Percentiles rank a stretch among this genome's conserved stretches.
Evolutionary conservation across 495 filamentous ascomycete genomes (phyloP).

Genomic region (Penicillium roqueforti): DNA sequence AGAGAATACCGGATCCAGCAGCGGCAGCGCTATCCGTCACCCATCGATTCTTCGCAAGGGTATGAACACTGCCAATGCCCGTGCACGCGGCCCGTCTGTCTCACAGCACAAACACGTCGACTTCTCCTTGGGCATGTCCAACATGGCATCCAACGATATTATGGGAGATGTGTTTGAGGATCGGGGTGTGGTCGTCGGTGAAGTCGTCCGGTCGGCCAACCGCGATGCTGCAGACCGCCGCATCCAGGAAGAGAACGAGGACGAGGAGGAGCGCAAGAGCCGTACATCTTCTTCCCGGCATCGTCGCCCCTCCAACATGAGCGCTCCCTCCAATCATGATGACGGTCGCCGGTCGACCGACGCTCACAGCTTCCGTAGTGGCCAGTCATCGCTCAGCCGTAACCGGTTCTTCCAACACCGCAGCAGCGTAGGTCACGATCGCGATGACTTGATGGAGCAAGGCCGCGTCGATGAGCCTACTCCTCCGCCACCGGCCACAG

Average conservation of each 20-base stretch:
- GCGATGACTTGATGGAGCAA: slow-evolving; percentile 33
- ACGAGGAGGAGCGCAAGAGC: slow-evolving; percentile 36
- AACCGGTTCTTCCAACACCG: slow-evolving; percentile 40
- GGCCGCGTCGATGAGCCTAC: slow-evolving; percentile 20
- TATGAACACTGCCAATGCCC: slow-evolving; percentile 36
- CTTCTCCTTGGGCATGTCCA: slow-evolving; percentile 68
- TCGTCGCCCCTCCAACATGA: slow-evolving; percentile 28
- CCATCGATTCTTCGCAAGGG: slow-evolving; percentile 55
- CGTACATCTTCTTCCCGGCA: slow-evolving; percentile 23
- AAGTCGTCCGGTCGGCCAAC: slow-evolving; percentile 37
- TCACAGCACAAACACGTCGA: slow-evolving; percentile 64
- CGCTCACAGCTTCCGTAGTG: slow-evolving; percentile 31
- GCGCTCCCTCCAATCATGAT: slow-evolving; percentile 11
- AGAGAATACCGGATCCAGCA: slow-evolving; percentile 28
- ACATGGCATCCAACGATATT: slow-evolving; percentile 55
- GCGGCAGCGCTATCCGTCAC: slow-evolving; percentile 29
- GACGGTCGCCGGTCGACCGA: slow-evolving; percentile 34
- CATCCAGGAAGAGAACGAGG: slow-evolving; percentile 44
- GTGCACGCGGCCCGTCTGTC: slow-evolving; percentile 52
- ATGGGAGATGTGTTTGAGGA: slow-evolving; percentile 68
- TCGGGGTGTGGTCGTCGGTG: slow-evolving; percentile 33
- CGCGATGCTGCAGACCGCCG: slow-evolving; percentile 42
- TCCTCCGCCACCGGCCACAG: neutral
- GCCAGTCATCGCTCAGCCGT: slow-evolving; percentile 27
- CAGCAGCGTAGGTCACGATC: slow-evolving; percentile 24